A percentile compares a stretch with the other conserved stretches of the same genome.
phyloP scores from a whole-genome alignment of 768 basidiomycete genomes.

The Obba rivulosa region DNA sequence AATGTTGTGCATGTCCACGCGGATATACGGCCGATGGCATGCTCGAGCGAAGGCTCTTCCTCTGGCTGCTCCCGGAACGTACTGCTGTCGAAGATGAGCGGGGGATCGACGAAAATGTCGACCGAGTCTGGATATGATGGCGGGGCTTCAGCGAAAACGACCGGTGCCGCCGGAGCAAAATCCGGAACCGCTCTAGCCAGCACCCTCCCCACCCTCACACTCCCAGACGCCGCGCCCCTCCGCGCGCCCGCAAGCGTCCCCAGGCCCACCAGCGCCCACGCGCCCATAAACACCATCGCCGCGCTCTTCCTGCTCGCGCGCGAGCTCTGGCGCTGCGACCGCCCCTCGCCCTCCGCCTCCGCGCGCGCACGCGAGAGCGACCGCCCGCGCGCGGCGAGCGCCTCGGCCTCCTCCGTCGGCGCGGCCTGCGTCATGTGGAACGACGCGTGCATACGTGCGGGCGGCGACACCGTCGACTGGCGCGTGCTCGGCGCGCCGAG shows the following conservation, averaged over 20 bases:
- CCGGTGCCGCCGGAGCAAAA: not conserved
- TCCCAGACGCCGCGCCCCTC: slow-evolving; percentile 22
- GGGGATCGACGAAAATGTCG: not conserved
- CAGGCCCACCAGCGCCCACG: slow-evolving; percentile 69
- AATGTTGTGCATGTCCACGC: slow-evolving; percentile 94
- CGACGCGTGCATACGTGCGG: slow-evolving; percentile 20
- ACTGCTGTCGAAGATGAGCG: not conserved
- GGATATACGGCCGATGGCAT: slow-evolving; percentile 77
- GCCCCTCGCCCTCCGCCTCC: slow-evolving; percentile 20
- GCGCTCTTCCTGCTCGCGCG: slow-evolving; percentile 65
- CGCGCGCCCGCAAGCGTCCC: slow-evolving; percentile 40
- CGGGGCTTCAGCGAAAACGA: not conserved
- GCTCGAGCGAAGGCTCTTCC: not conserved
- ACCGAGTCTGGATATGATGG: not conserved
- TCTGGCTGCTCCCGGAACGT: not conserved
- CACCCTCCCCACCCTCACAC: slow-evolving; percentile 39
- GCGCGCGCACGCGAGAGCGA: slow-evolving; percentile 34
- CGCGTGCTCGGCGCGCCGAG: slow-evolving; percentile 34
- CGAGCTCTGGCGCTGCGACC: slow-evolving; percentile 33
- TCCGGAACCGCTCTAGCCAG: slow-evolving; percentile 24
- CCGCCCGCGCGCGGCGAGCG: slow-evolving; percentile 36
- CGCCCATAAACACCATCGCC: slow-evolving; percentile 76
- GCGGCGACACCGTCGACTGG: slow-evolving; percentile 19
- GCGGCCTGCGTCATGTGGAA: slow-evolving; percentile 28
- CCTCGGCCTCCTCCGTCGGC: slow-evolving; percentile 21